Conservation (phyloP, 83 land plant species). For the Larix sibirica region DNA sequence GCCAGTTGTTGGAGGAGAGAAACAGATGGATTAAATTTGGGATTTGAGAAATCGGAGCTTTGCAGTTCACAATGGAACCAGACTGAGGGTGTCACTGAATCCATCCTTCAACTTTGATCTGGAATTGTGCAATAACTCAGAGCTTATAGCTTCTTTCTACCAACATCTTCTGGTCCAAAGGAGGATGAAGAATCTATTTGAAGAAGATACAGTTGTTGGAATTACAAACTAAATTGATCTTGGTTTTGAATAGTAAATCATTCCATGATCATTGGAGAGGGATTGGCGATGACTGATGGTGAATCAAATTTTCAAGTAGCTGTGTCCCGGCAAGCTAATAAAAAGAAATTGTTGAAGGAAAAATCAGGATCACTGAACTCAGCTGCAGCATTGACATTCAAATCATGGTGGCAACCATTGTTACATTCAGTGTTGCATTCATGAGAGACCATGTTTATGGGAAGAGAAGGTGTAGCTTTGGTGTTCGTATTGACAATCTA, state of each 20-base stretch:
- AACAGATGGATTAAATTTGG: background rate
- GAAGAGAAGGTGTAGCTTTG: slow-evolving; percentile 51
- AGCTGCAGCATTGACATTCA: slow-evolving; percentile 64
- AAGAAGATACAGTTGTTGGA: slow-evolving; percentile 76
- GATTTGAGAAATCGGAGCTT: slow-evolving; percentile 54
- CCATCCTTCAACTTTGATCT: slow-evolving; percentile 68
- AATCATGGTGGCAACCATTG: slow-evolving; percentile 96
- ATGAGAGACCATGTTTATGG: slow-evolving; percentile 43
- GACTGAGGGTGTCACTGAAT: slow-evolving; percentile 55
- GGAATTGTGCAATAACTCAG: slow-evolving; percentile 50
- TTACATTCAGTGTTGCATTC: slow-evolving; percentile 75
- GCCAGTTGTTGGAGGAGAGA: slow-evolving; percentile 39
- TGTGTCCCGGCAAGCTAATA: slow-evolving; percentile 95
- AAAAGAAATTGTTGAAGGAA: slow-evolving; percentile 85
- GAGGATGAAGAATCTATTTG: slow-evolving; percentile 84
- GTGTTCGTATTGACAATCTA: slow-evolving; percentile 58
- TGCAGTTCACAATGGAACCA: slow-evolving; percentile 63
- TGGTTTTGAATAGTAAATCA: slow-evolving; percentile 70
- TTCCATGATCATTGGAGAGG: slow-evolving; percentile 49
- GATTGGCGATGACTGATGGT: slow-evolving; percentile 22
- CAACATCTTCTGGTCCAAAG: too few species aligned
- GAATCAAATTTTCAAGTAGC: slow-evolving; percentile 73
- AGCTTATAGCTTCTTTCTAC: slow-evolving; percentile 24
- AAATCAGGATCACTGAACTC: slow-evolving; percentile 72
- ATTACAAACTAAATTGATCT: slow-evolving; percentile 94